These are phyloP conservation scores for Suillus subalutaceus DNA, from an alignment of 768 basidiomycete genomes.

Conservation along the genomic window DNA sequence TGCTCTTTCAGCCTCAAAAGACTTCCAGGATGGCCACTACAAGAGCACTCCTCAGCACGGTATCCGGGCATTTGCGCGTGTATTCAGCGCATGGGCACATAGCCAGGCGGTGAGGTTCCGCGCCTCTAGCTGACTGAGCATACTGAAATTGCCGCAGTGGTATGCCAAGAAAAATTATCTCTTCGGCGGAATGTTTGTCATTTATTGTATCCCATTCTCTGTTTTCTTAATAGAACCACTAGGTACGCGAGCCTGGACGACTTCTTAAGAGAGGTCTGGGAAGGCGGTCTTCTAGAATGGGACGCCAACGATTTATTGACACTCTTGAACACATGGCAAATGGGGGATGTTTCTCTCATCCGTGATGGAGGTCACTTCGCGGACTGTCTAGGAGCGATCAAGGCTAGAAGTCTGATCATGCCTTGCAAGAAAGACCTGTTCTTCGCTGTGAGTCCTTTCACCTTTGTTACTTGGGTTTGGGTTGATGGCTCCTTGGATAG, in stretches of 20 bases:
- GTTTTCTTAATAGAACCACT: neutral
- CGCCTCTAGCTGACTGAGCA: neutral
- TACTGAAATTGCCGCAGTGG: conserved; percentile 42
- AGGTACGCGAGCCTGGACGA: conserved; percentile 50
- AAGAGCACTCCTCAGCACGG: conserved; percentile 48
- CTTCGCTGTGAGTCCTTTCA: conserved; percentile 46
- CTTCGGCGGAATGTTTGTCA: conserved; percentile 40
- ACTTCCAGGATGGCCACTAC: conserved; percentile 58
- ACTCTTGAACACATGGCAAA: conserved; percentile 52
- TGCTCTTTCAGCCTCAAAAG: conserved; percentile 53
- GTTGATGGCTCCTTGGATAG: conserved; percentile 29
- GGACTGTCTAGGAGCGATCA: conserved; percentile 43
- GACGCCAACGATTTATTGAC: conserved; percentile 59
- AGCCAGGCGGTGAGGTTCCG: conserved; percentile 47
- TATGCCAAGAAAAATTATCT: conserved; percentile 52
- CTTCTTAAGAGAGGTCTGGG: conserved; percentile 57
- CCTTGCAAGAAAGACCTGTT: conserved; percentile 62
- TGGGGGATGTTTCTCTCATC: conserved; percentile 49
- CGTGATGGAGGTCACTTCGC: conserved; percentile 45
- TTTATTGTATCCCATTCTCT: neutral
- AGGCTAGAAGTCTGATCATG: conserved; percentile 58
- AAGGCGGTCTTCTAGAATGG: conserved; percentile 48
- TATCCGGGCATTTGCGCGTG: conserved; percentile 57
- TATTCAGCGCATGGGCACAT: conserved; percentile 61
- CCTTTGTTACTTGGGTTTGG: neutral